A percentile compares a stretch with the other conserved stretches of the same genome.
phyloP scores from a whole-genome alignment of 805 yeast genomes.

The Metschnikowia cerradonensis region DNA sequence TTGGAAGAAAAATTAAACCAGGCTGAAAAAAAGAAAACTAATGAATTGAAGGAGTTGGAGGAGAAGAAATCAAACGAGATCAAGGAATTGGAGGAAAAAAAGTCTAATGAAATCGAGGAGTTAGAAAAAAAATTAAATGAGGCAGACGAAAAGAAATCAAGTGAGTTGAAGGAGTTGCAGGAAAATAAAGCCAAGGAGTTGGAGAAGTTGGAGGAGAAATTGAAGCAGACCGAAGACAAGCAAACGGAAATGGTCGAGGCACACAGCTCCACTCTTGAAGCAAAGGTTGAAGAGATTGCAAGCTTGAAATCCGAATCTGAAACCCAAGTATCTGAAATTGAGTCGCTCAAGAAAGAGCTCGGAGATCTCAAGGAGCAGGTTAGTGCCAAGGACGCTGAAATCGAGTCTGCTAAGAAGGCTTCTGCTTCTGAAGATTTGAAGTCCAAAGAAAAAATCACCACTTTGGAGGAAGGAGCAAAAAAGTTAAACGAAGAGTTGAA shows the following conservation, averaged over 20 bases:
- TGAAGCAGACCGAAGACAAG: neutral
- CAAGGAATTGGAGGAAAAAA: neutral
- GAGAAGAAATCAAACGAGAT: slow-evolving; percentile 6
- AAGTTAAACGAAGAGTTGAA: neutral
- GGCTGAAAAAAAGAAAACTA: slow-evolving; percentile 4
- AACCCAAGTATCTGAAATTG: neutral
- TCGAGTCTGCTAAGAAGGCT: neutral
- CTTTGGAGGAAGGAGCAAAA: neutral
- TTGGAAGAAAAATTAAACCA: neutral
- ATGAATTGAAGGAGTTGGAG: neutral
- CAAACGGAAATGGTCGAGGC: neutral
- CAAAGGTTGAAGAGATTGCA: neutral
- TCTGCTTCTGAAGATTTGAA: neutral
- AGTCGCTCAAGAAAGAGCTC: neutral
- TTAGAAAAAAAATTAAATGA: slow-evolving; percentile 5
- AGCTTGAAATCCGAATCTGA: neutral
- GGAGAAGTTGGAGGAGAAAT: neutral
- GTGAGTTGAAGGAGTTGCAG: slow-evolving; percentile 5
- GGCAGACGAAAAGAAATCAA: neutral
- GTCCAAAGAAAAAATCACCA: neutral
- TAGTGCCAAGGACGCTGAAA: neutral
- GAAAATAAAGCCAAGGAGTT: neutral
- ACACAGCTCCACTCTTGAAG: slow-evolving; percentile 1
- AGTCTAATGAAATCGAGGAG: slow-evolving; percentile 2
- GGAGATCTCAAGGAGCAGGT: neutral